Percentiles rank a stretch among this genome's conserved stretches.
These are phyloP conservation scores for Colletotrichum australisinense DNA, from an alignment of 2,329 filamentous ascomycete genomes.

Conservation along the genomic window DNA sequence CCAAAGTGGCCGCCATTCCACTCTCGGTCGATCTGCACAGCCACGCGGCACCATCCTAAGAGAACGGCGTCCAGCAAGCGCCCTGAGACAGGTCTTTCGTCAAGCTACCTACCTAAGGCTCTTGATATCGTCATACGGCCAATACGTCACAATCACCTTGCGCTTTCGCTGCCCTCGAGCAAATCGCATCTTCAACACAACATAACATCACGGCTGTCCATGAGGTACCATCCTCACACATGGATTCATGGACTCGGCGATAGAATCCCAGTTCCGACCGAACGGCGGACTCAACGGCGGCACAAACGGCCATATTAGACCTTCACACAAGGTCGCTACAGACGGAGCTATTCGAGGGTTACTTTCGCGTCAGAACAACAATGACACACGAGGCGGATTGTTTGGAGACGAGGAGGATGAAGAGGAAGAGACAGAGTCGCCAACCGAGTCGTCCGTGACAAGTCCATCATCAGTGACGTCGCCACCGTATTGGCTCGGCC, in stretches of 20 bases:
- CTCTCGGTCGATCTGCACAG: slow-evolving; percentile 26
- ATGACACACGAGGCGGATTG: slow-evolving; percentile 16
- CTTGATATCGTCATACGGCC: slow-evolving; percentile 21
- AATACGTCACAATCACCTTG: slow-evolving; percentile 27
- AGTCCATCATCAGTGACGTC: slow-evolving; percentile 45
- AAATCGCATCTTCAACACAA: background rate
- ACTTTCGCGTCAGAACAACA: slow-evolving; percentile 29
- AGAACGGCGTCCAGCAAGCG: slow-evolving; percentile 21
- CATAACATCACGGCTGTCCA: slow-evolving; percentile 8
- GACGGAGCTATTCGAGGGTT: slow-evolving; percentile 19
- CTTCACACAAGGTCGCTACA: slow-evolving; percentile 11
- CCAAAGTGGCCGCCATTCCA: slow-evolving; percentile 25
- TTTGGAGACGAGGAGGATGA: slow-evolving; percentile 30
- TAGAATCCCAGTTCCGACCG: slow-evolving; percentile 30
- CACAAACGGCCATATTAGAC: slow-evolving; percentile 23
- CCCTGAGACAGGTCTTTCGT: slow-evolving; percentile 22
- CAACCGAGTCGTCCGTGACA: slow-evolving; percentile 22
- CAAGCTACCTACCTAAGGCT: background rate
- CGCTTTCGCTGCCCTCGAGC: background rate
- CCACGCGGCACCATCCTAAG: slow-evolving; percentile 24
- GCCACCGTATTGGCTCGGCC: slow-evolving; percentile 57
- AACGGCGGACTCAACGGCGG: slow-evolving; percentile 26
- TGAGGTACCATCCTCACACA: slow-evolving; percentile 33
- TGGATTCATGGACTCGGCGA: slow-evolving; percentile 37
- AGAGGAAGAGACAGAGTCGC: slow-evolving; percentile 23